These are phyloP conservation scores for Cyberlindnera misumaiensis DNA, from an alignment of 805 yeast genomes.

Conservation along the genomic window DNA sequence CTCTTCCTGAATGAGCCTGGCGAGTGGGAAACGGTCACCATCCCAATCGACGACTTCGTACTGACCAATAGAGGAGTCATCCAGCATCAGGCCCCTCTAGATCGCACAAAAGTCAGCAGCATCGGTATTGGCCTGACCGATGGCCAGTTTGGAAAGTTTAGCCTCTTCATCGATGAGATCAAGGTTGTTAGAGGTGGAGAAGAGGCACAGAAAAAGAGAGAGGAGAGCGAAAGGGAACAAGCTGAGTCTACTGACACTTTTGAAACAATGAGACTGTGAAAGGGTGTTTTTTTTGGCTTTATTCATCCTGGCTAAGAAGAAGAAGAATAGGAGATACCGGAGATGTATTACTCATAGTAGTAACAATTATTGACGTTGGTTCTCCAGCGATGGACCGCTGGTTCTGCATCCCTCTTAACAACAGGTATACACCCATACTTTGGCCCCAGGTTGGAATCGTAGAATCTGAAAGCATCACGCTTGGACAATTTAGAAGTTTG, in stretches of 20 bases:
- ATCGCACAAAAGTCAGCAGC: slow-evolving; percentile 59
- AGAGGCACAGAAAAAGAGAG: slow-evolving; percentile 16
- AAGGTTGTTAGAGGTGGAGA: slow-evolving; percentile 54
- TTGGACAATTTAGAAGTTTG: neutral
- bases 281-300: too few species aligned
- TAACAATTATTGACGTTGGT: too few species aligned
- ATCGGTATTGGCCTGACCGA: slow-evolving; percentile 76
- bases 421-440: too few species aligned
- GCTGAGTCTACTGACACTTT: slow-evolving; percentile 10
- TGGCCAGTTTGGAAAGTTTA: slow-evolving; percentile 69
- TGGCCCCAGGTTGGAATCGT: too few species aligned
- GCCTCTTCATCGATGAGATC: slow-evolving; percentile 63
- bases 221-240: slow-evolving; percentile 4
- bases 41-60: slow-evolving; percentile 73
- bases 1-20: slow-evolving; percentile 66
- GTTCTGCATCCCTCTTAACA: too few species aligned
- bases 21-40: slow-evolving; percentile 76
- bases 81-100: slow-evolving; percentile 50
- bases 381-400: too few species aligned
- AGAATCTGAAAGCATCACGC: neutral
- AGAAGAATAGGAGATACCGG: too few species aligned
- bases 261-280: slow-evolving; percentile 7
- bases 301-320: too few species aligned
- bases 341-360: too few species aligned
- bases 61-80: slow-evolving; percentile 77